Percentiles rank a stretch among this genome's conserved stretches.
Evolutionary conservation across 140 eudicot genomes (phyloP).

Genomic region (Senecio squalidus): DNA sequence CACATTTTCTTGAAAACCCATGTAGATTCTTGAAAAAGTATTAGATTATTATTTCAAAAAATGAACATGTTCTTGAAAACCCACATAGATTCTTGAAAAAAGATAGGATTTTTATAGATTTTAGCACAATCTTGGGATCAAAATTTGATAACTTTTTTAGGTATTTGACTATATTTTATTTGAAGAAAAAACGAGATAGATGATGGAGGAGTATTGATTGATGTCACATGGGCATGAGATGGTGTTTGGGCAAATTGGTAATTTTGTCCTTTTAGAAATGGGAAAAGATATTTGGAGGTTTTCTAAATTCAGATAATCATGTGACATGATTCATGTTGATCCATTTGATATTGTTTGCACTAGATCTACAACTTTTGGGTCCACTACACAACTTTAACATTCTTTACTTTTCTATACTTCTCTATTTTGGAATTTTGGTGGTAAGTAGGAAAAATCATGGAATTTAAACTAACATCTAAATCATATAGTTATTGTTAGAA

Average conservation of each 20-base stretch:
- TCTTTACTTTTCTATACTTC: not conserved
- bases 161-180: not conserved
- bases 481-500: too few species aligned
- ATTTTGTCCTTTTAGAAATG: constrained; percentile 17
- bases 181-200: constrained; percentile 14
- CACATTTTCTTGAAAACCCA: too few species aligned
- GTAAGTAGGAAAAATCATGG: not conserved
- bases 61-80: not conserved
- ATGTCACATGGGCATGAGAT: constrained; percentile 26
- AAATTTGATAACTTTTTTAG: not conserved
- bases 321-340: constrained; percentile 15
- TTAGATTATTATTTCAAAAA: not conserved
- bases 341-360: constrained; percentile 13
- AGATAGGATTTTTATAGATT: not conserved
- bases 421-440: not conserved
- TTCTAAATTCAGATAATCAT: constrained; percentile 16
- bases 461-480: too few species aligned
- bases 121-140: constrained; percentile 2
- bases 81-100: constrained; percentile 1
- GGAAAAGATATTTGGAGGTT: constrained; percentile 21
- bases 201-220: constrained; percentile 28
- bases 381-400: constrained; percentile 2
- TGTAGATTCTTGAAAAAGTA: not conserved
- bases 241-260: constrained; percentile 24
- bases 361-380: not conserved